Percentiles rank a stretch among this genome's conserved stretches.
Conservation (phyloP, 768 basidiomycete genomes). For the Rhizopogon roseolus region DNA sequence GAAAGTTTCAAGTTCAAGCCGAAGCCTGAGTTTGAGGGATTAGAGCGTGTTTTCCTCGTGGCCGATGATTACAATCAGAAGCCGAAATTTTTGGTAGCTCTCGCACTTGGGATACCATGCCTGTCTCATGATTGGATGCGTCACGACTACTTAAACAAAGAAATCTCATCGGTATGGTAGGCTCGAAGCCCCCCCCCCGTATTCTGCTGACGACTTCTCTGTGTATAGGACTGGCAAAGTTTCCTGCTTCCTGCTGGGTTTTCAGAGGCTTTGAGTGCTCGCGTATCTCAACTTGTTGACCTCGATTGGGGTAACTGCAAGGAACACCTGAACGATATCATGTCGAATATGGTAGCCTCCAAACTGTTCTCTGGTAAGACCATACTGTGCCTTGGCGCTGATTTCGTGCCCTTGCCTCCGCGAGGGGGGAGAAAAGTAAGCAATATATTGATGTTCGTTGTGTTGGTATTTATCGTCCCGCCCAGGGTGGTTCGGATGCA, state of each 20-base stretch:
- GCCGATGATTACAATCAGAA: slow-evolving; percentile 65
- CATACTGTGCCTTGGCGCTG: slow-evolving; percentile 57
- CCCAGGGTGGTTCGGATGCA: slow-evolving; percentile 19
- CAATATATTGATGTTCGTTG: not conserved
- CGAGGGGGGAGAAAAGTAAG: slow-evolving; percentile 20
- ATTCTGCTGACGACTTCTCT: not conserved
- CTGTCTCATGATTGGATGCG: slow-evolving; percentile 55
- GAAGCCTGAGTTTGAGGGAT: slow-evolving; percentile 28
- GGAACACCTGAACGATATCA: slow-evolving; percentile 55
- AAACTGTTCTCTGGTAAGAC: slow-evolving; percentile 52
- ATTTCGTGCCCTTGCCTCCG: slow-evolving; percentile 43
- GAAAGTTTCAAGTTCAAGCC: slow-evolving; percentile 41
- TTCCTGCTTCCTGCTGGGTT: slow-evolving; percentile 55
- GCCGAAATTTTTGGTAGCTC: slow-evolving; percentile 75
- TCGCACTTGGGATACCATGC: slow-evolving; percentile 86
- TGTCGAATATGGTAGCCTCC: slow-evolving; percentile 48
- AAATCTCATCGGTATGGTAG: slow-evolving; percentile 23
- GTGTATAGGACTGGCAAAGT: slow-evolving; percentile 50
- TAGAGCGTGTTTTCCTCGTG: slow-evolving; percentile 55
- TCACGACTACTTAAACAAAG: slow-evolving; percentile 25
- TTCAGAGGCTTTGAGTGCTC: slow-evolving; percentile 33
- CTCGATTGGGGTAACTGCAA: slow-evolving; percentile 42
- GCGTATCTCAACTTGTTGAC: slow-evolving; percentile 45
- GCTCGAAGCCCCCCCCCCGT: slow-evolving; percentile 4
- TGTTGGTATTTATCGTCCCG: not conserved